Evolutionary conservation across 2,329 filamentous ascomycete species (phyloP).

Genomic region (Cytospora piceicola): DNA sequence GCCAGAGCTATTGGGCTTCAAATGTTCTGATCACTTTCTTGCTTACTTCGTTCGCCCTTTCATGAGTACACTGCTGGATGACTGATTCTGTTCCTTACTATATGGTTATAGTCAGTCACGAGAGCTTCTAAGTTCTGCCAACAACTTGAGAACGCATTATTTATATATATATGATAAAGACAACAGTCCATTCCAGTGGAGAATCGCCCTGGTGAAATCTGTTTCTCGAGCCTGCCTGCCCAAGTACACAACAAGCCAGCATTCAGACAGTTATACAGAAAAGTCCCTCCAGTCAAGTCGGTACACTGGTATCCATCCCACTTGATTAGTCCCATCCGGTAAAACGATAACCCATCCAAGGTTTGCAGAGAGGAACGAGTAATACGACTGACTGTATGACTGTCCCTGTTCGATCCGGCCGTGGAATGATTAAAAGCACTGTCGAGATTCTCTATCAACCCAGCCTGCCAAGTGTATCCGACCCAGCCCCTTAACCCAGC

Average conservation of each 20-base stretch:
- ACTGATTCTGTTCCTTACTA: too few relatives aligned
- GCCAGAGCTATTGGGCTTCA: too few relatives aligned
- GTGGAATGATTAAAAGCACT: neutral
- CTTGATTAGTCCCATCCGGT: neutral
- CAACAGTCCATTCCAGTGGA: neutral
- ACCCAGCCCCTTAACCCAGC: neutral
- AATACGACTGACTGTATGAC: neutral
- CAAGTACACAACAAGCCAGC: neutral
- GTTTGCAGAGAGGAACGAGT: neutral
- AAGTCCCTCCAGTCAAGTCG: neutral
- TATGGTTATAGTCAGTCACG: too few relatives aligned
- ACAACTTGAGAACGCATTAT: too few relatives aligned
- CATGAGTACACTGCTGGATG: too few relatives aligned
- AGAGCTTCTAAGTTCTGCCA: too few relatives aligned
- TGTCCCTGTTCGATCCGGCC: neutral
- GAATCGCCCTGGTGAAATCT: neutral
- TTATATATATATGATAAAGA: neutral
- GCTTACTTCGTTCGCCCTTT: too few relatives aligned
- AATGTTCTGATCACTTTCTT: too few relatives aligned
- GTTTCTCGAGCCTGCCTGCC: neutral
- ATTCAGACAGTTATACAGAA: neutral
- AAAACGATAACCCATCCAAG: neutral
- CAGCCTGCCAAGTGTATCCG: neutral
- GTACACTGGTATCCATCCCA: neutral
- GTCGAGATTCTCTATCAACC: constrained; percentile 1